Base-by-base conservation (phyloP, 2,329 filamentous ascomycete genomes). In the Hawksworthiomyces lignivorus region DNA sequence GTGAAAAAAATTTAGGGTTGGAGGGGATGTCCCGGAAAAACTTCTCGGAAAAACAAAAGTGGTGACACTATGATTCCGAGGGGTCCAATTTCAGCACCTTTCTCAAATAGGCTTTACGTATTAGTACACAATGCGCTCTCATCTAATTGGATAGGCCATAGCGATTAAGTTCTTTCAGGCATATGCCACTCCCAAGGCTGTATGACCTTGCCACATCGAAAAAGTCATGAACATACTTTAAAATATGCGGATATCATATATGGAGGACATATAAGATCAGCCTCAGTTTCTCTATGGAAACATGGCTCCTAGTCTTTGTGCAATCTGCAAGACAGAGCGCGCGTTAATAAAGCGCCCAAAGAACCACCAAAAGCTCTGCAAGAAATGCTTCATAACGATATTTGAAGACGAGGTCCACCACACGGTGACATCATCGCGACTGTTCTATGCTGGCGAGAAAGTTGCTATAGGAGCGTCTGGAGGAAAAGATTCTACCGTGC, bases 321-420 rank as follows among this genome's bases (percentile, higher is more conserved):
- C 80, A 39, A 69, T 81, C 50, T 98, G 92, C 67, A 74, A 83
- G 49, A 74, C 71, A 18, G 74, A 83, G 48, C 78, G 89, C 46
- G 90, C 92, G 5, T 75, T 95, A 17, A 92, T 98, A 44, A 87
- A 96, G 48, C 79, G 92, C 21, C 90, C 92, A 1, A 97, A 97
- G 62, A 95, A 97, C 57, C 80, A 94, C 54, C 81, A 94, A 53
- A 95, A 95, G 56, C 75, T 98, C 35, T 98, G 92, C 73, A 88
- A 85, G 54, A 63, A 71, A 5, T 98, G 92, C 63, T 98, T 98
- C 63, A 77, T 95, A 41, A 56, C 68, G 10, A 74, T 92, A 34
- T 98, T 98, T 57, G 92, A 98, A 62, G 78, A 84, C 48, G 92
- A 98, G 68, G 80, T 95, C 36, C 89, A 97, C 60, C 84, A 94